Percentiles rank a stretch among this genome's conserved stretches.
Conservation (phyloP, 306 rosid species). For the Lupinus albus region DNA sequence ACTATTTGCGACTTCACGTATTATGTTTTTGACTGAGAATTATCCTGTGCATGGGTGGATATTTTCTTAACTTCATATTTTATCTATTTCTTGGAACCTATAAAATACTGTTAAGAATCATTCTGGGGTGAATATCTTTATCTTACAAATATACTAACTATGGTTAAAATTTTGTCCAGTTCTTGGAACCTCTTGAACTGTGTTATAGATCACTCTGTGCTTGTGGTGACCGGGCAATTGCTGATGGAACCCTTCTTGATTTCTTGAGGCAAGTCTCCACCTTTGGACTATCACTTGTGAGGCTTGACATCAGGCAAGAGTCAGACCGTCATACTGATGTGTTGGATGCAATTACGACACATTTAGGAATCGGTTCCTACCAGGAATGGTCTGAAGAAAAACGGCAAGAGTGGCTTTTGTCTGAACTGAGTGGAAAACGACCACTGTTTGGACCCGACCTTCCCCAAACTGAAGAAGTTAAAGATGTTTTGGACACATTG, state of each 20-base stretch:
- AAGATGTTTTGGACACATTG: constrained; percentile 77
- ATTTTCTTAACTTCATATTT: constrained; percentile 18
- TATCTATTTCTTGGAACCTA: constrained; percentile 71
- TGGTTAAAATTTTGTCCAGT: constrained; percentile 51
- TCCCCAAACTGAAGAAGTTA: constrained; percentile 82
- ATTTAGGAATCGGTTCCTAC: constrained; percentile 83
- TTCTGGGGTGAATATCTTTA: constrained; percentile 43
- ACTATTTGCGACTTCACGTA: not conserved
- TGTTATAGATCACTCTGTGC: constrained; percentile 83
- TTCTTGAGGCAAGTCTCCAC: constrained; percentile 92
- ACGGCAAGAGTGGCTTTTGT: constrained; percentile 87
- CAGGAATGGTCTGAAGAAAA: constrained; percentile 85
- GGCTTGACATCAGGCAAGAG: constrained; percentile 90
- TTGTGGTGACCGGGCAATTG: constrained; percentile 87
- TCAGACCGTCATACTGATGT: constrained; percentile 91
- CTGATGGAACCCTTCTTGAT: constrained; percentile 91
- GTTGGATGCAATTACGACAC: constrained; percentile 81
- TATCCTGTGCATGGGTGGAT: not conserved
- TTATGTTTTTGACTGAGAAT: constrained; percentile 6
- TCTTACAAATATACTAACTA: constrained; percentile 33
- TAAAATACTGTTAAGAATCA: constrained; percentile 61
- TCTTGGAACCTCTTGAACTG: constrained; percentile 85
- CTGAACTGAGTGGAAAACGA: constrained; percentile 80
- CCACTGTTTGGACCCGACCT: constrained; percentile 88
- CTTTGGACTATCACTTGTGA: constrained; percentile 83